A percentile compares a stretch with the other conserved stretches of the same genome.
Conservation (phyloP, 495 filamentous ascomycete species). For the Cercophora newfieldiana region DNA sequence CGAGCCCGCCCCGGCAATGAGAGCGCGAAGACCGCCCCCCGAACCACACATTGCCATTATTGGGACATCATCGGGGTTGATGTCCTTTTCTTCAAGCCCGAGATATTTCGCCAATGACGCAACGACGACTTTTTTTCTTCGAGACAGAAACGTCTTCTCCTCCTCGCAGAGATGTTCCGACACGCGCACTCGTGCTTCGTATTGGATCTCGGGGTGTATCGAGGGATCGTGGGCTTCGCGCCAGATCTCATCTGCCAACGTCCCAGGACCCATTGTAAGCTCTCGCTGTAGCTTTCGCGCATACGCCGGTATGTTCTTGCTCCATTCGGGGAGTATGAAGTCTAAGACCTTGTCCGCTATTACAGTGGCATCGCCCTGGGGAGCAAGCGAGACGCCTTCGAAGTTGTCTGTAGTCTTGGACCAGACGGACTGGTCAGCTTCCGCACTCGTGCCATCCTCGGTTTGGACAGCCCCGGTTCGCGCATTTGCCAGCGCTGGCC, state of each 20-base stretch:
- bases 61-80: conserved; percentile 92
- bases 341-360: conserved; percentile 66
- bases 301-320: conserved; percentile 69
- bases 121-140: conserved; percentile 62
- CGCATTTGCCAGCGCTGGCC: conserved; percentile 18
- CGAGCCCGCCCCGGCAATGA: conserved; percentile 86
- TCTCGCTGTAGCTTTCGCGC: conserved; percentile 84
- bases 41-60: conserved; percentile 91
- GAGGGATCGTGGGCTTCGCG: conserved; percentile 79
- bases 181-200: conserved; percentile 77
- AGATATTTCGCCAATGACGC: conserved; percentile 80
- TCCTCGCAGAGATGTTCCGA: conserved; percentile 81
- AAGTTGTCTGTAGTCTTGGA: conserved; percentile 58
- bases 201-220: conserved; percentile 80
- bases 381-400: conserved; percentile 55
- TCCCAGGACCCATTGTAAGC: conserved; percentile 80
- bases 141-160: conserved; percentile 68
- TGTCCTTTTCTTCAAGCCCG: conserved; percentile 68
- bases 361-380: conserved; percentile 56
- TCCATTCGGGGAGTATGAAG: conserved; percentile 80
- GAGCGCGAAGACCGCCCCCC: conserved; percentile 83
- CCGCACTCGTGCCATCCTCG: background rate
- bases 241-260: conserved; percentile 91
- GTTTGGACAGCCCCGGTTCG: background rate
- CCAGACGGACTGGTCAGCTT: conserved; percentile 53